phyloP scores from a whole-genome alignment of 768 basidiomycete genomes.

The Xerocomellus chrysenteron region DNA sequence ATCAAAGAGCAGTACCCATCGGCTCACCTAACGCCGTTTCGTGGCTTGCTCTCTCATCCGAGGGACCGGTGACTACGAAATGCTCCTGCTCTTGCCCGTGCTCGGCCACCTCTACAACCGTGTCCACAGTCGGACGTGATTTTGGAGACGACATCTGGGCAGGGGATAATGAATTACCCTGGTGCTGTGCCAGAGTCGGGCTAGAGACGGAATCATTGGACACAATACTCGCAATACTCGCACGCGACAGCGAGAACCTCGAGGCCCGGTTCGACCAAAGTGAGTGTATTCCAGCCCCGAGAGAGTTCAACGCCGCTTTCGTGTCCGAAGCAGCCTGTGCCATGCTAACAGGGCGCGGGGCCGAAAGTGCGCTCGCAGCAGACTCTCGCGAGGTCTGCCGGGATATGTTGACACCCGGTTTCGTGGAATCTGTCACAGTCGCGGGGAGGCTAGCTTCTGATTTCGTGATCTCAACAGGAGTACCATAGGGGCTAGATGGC shows the following conservation, averaged over 20 bases:
- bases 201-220: slow-evolving; percentile 25
- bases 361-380: slow-evolving; percentile 4
- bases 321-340: slow-evolving; percentile 35
- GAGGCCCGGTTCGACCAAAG: slow-evolving; percentile 43
- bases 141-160: slow-evolving; percentile 13
- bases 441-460: slow-evolving; percentile 25
- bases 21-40: slow-evolving; percentile 17
- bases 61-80: neutral
- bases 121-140: slow-evolving; percentile 21
- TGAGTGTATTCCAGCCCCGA: slow-evolving; percentile 49
- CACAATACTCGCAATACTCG: slow-evolving; percentile 24
- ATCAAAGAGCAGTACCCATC: slow-evolving; percentile 33
- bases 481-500: slow-evolving; percentile 16
- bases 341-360: slow-evolving; percentile 26
- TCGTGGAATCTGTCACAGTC: slow-evolving; percentile 14
- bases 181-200: slow-evolving; percentile 5
- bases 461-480: slow-evolving; percentile 31
- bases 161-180: neutral
- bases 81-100: slow-evolving; percentile 18
- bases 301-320: slow-evolving; percentile 36
- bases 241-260: slow-evolving; percentile 38
- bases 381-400: slow-evolving; percentile 31
- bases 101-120: slow-evolving; percentile 27
- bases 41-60: slow-evolving; percentile 7
- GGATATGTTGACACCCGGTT: slow-evolving; percentile 9